phyloP scores from a whole-genome alignment of 2,329 filamentous ascomycete species.

The Fusarium proliferatum region DNA sequence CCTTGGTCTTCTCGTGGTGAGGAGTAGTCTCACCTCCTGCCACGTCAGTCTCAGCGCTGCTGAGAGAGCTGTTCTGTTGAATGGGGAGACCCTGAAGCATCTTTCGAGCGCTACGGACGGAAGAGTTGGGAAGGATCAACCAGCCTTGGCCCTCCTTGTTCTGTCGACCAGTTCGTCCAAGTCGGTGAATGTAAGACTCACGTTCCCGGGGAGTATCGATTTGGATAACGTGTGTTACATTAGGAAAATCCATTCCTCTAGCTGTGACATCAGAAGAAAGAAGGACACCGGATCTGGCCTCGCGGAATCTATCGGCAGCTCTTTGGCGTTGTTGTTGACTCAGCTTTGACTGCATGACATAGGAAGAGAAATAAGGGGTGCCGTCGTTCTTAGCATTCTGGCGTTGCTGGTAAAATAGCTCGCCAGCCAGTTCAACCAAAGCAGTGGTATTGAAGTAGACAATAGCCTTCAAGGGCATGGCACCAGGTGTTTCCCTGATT shows the following conservation, averaged over 20 bases:
- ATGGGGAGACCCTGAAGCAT: constrained; percentile 71
- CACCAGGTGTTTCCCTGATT: constrained; percentile 52
- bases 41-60: constrained; percentile 64
- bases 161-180: constrained; percentile 81
- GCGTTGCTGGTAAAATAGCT: constrained; percentile 59
- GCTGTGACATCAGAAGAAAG: constrained; percentile 85
- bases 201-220: constrained; percentile 71
- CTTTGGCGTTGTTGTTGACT: constrained; percentile 75
- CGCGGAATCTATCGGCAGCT: constrained; percentile 78
- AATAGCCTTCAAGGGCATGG: constrained; percentile 90
- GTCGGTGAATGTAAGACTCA: constrained; percentile 80
- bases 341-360: constrained; percentile 80
- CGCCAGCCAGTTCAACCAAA: constrained; percentile 73
- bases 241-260: constrained; percentile 85
- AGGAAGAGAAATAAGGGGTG: constrained; percentile 54
- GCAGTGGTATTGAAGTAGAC: constrained; percentile 87
- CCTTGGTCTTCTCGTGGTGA: constrained; percentile 56
- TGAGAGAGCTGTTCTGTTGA: constrained; percentile 63
- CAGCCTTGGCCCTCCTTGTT: constrained; percentile 78
- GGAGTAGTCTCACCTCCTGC: constrained; percentile 60
- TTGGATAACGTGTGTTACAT: constrained; percentile 84
- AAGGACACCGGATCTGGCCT: constrained; percentile 70
- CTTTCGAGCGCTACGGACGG: constrained; percentile 59
- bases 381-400: constrained; percentile 53
- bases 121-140: constrained; percentile 69